Conservation (phyloP, 176 grass and related monocot species). For the Carex littledalei region DNA sequence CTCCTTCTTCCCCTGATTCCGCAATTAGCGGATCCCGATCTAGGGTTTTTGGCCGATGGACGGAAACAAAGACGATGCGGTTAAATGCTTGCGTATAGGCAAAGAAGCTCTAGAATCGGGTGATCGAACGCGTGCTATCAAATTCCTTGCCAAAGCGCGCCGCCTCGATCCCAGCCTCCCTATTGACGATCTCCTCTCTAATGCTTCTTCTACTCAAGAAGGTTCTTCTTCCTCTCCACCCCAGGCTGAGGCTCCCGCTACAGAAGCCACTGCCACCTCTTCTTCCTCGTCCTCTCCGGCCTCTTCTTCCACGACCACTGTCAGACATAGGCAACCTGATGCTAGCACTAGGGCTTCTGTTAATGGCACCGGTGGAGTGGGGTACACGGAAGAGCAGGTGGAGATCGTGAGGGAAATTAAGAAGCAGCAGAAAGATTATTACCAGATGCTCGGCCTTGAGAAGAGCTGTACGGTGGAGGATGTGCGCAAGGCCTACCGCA, state of each 20-base stretch:
- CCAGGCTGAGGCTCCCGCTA: background rate
- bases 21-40: conserved; percentile 18
- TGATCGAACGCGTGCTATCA: conserved; percentile 59
- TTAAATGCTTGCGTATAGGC: conserved; percentile 79
- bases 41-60: conserved; percentile 59
- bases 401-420: conserved; percentile 71
- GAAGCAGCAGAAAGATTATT: conserved; percentile 77
- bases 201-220: conserved; percentile 30
- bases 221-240: conserved; percentile 30
- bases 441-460: conserved; percentile 70
- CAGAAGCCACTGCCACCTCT: conserved; percentile 11
- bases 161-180: conserved; percentile 79
- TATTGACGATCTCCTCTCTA: conserved; percentile 53
- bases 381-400: conserved; percentile 66
- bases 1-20: conserved; percentile 1
- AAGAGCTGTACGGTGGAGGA: conserved; percentile 81
- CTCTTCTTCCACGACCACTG: conserved; percentile 19
- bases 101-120: conserved; percentile 54
- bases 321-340: conserved; percentile 39
- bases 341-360: conserved; percentile 33
- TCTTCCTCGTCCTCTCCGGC: conserved; percentile 14
- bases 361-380: conserved; percentile 8
- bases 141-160: conserved; percentile 78
- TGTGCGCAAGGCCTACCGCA: conserved; percentile 90
- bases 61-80: conserved; percentile 93